These are phyloP conservation scores for Comarum palustre DNA, from an alignment of 306 rosid genomes.

Conservation along the genomic window DNA sequence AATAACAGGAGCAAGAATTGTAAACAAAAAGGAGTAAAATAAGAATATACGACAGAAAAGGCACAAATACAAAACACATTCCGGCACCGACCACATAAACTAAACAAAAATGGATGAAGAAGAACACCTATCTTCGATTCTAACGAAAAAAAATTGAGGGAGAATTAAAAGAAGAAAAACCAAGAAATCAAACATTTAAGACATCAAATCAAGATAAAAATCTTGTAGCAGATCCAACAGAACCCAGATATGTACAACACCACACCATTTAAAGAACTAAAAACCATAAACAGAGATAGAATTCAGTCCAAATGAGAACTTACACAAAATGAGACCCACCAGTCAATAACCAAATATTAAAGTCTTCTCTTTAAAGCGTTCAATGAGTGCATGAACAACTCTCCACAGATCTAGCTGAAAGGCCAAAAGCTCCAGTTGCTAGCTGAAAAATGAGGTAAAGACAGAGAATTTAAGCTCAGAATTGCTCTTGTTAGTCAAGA, in stretches of 20 bases:
- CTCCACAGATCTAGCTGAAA: slow-evolving; percentile 8
- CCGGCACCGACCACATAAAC: slow-evolving; percentile 8
- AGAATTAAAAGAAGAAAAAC: not conserved
- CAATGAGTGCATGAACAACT: slow-evolving; percentile 7
- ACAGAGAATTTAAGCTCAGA: slow-evolving; percentile 10
- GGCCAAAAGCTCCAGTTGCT: not conserved
- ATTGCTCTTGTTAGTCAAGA: slow-evolving; percentile 3
- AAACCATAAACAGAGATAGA: not conserved
- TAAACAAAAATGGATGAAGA: not conserved
- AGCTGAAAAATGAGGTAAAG: slow-evolving; percentile 4
- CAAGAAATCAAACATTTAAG: not conserved
- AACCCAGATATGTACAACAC: not conserved
- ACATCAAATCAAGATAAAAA: not conserved
- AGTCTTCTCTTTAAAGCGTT: slow-evolving; percentile 6
- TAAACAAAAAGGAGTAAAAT: not conserved
- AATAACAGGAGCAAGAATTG: not conserved
- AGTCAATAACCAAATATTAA: not conserved
- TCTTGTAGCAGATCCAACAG: slow-evolving; percentile 22
- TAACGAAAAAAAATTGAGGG: slow-evolving; percentile 12
- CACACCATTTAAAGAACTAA: not conserved
- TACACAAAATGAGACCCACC: slow-evolving; percentile 7
- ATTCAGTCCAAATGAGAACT: slow-evolving; percentile 8
- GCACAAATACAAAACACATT: not conserved
- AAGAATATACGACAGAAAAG: not conserved
- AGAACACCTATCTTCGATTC: slow-evolving; percentile 1